Conservation (phyloP, 2,329 filamentous ascomycete species). For the Periconia macrospinosa region DNA sequence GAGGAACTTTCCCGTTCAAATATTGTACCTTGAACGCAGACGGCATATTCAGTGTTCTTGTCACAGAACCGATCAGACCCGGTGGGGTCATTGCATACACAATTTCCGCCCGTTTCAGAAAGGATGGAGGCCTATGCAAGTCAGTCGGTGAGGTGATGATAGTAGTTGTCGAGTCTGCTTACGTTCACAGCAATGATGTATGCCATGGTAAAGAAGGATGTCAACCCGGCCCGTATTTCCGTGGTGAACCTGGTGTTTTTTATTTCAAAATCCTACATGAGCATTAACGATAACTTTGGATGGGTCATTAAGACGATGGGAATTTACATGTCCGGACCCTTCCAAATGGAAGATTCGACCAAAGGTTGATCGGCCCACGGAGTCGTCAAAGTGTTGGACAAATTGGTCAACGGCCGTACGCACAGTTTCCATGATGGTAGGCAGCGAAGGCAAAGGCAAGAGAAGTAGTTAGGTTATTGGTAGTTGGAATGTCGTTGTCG, state of each 20-base stretch:
- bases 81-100: constrained; percentile 60
- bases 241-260: constrained; percentile 79
- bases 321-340: constrained; percentile 76
- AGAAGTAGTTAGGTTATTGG: no score
- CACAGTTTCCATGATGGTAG: constrained; percentile 33
- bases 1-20: not conserved
- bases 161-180: not conserved
- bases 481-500: not conserved
- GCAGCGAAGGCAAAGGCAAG: not conserved
- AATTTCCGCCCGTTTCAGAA: constrained; percentile 71
- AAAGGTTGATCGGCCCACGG: constrained; percentile 37
- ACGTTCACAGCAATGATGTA: constrained; percentile 38
- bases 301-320: not conserved
- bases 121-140: constrained; percentile 36
- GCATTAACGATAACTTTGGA: constrained; percentile 14
- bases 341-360: constrained; percentile 70
- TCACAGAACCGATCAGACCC: constrained; percentile 57
- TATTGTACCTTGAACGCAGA: constrained; percentile 54
- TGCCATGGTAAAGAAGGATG: constrained; percentile 62
- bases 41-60: constrained; percentile 59
- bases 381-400: constrained; percentile 29
- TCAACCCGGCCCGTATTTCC: constrained; percentile 79
- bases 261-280: constrained; percentile 64
- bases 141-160: constrained; percentile 11
- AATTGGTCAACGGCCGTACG: constrained; percentile 19